Conservation (phyloP, 495 filamentous ascomycete genomes). For the Aspergillus coremiiformis region DNA sequence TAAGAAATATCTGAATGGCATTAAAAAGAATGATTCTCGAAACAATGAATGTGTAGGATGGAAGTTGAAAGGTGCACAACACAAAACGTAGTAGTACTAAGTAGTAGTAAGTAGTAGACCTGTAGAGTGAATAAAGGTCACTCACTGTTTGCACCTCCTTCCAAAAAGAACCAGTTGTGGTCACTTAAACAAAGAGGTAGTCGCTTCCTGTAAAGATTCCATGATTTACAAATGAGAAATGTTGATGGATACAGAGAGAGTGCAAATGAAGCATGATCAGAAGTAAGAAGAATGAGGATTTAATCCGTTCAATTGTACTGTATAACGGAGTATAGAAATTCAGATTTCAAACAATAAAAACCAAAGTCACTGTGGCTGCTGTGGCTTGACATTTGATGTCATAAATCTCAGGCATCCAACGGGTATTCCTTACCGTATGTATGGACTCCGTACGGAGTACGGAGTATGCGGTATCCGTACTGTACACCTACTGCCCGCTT, state of each 20-base stretch:
- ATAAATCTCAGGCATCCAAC: not conserved
- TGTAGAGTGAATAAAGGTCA: not conserved
- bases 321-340: not conserved
- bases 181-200: no score
- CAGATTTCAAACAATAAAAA: not conserved
- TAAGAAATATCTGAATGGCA: not conserved
- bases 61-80: not conserved
- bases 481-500: not conserved
- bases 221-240: no score
- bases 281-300: no score
- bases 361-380: no score
- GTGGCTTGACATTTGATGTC: conserved; percentile 1
- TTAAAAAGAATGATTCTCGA: not conserved
- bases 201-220: no score
- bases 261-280: no score
- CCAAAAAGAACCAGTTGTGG: no score
- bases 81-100: no score
- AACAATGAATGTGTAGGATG: not conserved
- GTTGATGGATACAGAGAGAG: no score
- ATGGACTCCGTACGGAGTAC: not conserved
- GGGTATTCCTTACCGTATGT: no score
- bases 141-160: not conserved
- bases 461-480: no score
- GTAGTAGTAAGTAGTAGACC: no score
- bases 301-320: not conserved